Evolutionary conservation across 805 yeast species (phyloP), one percentile per base, ranked within the genome.

Genomic region (Nakazawaea anatomiae): DNA sequence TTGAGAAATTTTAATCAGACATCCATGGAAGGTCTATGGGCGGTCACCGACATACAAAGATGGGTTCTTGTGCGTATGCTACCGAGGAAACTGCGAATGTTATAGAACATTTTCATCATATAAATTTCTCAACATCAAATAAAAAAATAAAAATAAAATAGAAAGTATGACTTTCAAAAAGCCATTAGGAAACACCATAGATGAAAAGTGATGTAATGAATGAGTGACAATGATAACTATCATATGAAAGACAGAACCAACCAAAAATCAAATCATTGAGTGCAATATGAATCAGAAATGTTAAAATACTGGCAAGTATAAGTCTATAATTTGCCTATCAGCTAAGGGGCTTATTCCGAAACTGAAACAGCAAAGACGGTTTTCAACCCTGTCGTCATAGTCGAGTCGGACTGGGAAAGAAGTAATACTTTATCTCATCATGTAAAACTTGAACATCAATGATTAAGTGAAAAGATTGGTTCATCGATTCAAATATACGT

Each of bases 11-110:
- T 48, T 50, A 57, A 81, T 86, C 94, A 85, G 94, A 86, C 94
- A 85, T 86, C 91, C 94, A 83, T 81, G 91, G 92, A 86, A 85
- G 92, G 88, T 75, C 79, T 63, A 66, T 54, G 75, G 76, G 89
- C 94, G 92, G 91, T 85, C 91, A 86, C 90, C 73, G 89, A 70
- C 80, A 75, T 76, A 81, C 85, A 69, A 79, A 77, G 83, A 76
- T 85, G 87, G 91, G 91, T 84, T 85, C 89, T 70, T 70, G 72
- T 72, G 71, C 77, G 90, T 83, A 81, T 76, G 81, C 70, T 86
- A 85, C 91, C 94, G 94, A 80, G 92, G 91, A 86, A 85, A 86
- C 94, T 86, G 94, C 92, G 94, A 86, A 85, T 85, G 94, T 84
- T 77, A 71, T 74, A 75, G 84, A 83, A 70, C 74, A 70, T 74